Percentiles rank a stretch among this genome's conserved stretches.
phyloP scores from a whole-genome alignment of 768 basidiomycete genomes.

The Calocera cornea region DNA sequence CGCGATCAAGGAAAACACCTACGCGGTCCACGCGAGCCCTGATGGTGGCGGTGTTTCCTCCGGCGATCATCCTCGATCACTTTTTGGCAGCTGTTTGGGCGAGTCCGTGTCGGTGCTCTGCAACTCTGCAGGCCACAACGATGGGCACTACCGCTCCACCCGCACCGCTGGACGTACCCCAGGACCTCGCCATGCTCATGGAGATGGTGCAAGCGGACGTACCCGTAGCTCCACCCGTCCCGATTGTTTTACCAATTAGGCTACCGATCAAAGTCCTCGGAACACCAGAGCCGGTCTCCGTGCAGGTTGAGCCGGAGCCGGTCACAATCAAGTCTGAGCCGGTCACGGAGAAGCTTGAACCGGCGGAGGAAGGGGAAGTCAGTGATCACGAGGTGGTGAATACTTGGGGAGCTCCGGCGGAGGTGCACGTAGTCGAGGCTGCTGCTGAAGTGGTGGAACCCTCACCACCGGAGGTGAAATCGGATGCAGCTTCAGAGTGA shows the following conservation, averaged over 20 bases:
- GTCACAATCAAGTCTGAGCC: not conserved
- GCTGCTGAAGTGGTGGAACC: not conserved
- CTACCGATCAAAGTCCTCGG: not conserved
- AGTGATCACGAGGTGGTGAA: not conserved
- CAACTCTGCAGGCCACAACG: not conserved
- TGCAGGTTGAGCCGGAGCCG: not conserved
- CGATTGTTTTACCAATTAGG: not conserved
- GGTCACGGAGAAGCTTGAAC: slow-evolving; percentile 12
- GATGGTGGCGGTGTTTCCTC: not conserved
- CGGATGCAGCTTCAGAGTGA: not conserved
- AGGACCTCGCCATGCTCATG: not conserved
- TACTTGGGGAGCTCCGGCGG: not conserved
- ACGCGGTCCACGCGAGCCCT: not conserved
- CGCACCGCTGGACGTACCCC: not conserved
- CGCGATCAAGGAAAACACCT: too few relatives aligned
- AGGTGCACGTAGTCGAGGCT: not conserved
- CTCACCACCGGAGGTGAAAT: not conserved
- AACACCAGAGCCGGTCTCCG: not conserved
- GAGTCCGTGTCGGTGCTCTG: not conserved
- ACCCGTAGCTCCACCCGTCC: not conserved
- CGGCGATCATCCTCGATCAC: not conserved
- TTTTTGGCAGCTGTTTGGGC: not conserved
- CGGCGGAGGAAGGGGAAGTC: slow-evolving; percentile 4
- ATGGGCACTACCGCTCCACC: not conserved
- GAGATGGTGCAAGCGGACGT: not conserved